Base-by-base conservation (phyloP, 2,329 filamentous ascomycete species). In the Pestalotiopsis sp. region DNA sequence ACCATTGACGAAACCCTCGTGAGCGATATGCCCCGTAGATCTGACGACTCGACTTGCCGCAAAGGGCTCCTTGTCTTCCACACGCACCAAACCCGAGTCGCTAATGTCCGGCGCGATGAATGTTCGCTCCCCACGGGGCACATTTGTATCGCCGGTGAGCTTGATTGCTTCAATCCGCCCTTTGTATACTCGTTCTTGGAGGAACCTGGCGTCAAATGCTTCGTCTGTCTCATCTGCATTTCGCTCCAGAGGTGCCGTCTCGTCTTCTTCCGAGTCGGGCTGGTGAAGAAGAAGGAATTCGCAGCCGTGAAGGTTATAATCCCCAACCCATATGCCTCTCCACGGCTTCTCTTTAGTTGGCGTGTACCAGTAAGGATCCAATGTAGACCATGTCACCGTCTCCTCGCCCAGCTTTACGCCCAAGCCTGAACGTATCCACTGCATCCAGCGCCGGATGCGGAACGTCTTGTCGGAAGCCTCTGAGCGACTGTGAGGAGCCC, bases 281-380 rank as follows among this genome's bases (percentile, higher is more conserved):
- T 99, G 96, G 73, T 94, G 84, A 61, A 98, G 83, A 13, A 97
- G 84, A 4, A 98, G 77, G 68, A 98, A 97, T 79, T 98, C 95
- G 78, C 92, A 95, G 0, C 95, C 94, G 74, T 98, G 95, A 0
- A 89, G 90, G 31, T 90, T 92, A 76, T 97, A 98, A 78, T 98
- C 95, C 0, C 95, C 95, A 17, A 94, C 92, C 92, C 94, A 98
- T 38, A 99, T 94, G 0, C 95, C 95, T 71, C 94, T 90, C 84
- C 91, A 98, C 0, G 94, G 95, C 77, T 94, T 95, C 67, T 90
- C 85, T 11, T 82, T 78, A 0, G 94, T 97, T 0, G 95, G 94
- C 0, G 90, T 96, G 77, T 97, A 98, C n/a, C 92, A 80, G 2
- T 82, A 82, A 3, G 90, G 88, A 58, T 94, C 90, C 1, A 98